Percentiles rank a stretch among this genome's conserved stretches.
phyloP scores from a whole-genome alignment of 495 filamentous ascomycete genomes.

The Parathielavia appendiculata region DNA sequence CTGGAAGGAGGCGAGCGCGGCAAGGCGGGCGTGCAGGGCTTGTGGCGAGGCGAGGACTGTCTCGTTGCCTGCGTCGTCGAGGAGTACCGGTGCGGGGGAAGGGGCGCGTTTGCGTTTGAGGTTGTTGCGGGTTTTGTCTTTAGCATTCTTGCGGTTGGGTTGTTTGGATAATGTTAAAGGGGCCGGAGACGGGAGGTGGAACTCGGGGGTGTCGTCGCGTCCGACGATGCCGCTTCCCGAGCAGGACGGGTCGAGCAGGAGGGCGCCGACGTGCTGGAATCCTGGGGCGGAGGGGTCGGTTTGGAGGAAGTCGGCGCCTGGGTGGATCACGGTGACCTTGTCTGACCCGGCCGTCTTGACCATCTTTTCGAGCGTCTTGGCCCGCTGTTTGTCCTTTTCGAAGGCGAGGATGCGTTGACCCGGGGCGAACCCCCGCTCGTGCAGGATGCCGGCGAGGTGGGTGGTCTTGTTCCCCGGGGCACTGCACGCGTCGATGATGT shows the following conservation, averaged over 20 bases:
- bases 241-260: slow-evolving; percentile 89
- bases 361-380: slow-evolving; percentile 75
- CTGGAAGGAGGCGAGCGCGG: slow-evolving; percentile 71
- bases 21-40: slow-evolving; percentile 53
- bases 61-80: slow-evolving; percentile 48
- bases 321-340: slow-evolving; percentile 56
- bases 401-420: slow-evolving; percentile 53
- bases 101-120: slow-evolving; percentile 18
- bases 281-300: slow-evolving; percentile 52
- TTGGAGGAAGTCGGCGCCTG: slow-evolving; percentile 73
- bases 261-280: slow-evolving; percentile 59
- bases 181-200: slow-evolving; percentile 44
- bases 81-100: slow-evolving; percentile 31
- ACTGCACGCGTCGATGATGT: slow-evolving; percentile 83
- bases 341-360: slow-evolving; percentile 67
- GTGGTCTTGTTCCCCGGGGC: slow-evolving; percentile 98
- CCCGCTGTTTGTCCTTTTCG: slow-evolving; percentile 62
- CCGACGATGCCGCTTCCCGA: slow-evolving; percentile 92
- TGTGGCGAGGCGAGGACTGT: slow-evolving; percentile 39
- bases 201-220: slow-evolving; percentile 64
- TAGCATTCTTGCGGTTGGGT: neutral
- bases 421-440: slow-evolving; percentile 17
- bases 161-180: neutral
- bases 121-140: slow-evolving; percentile 2
- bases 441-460: slow-evolving; percentile 72